These are phyloP conservation scores for Mycena capillaripes DNA, from an alignment of 768 basidiomycete species.

Conservation along the genomic window DNA sequence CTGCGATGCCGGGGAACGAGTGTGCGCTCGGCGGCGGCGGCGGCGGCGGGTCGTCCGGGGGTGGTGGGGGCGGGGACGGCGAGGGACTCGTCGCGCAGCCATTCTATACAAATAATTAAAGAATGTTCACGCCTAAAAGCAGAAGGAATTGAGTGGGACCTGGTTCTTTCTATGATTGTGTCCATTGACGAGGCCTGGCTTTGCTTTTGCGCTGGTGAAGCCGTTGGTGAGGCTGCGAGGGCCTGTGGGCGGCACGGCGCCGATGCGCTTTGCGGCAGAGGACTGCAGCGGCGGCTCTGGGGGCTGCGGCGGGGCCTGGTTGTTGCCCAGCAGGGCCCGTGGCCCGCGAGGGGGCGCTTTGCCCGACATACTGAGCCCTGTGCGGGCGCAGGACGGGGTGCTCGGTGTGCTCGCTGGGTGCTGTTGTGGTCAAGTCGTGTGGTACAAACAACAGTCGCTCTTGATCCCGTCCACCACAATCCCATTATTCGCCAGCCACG, in stretches of 20 bases:
- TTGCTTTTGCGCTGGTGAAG: slow-evolving; percentile 41
- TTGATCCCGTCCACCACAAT: neutral
- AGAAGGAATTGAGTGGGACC: neutral
- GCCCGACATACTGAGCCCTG: slow-evolving; percentile 70
- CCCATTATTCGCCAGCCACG: neutral
- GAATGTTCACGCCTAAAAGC: neutral
- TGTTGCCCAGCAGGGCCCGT: slow-evolving; percentile 72
- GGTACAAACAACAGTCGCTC: slow-evolving; percentile 19
- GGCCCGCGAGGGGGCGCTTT: slow-evolving; percentile 84
- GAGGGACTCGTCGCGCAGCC: slow-evolving; percentile 32
- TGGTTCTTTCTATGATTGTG: slow-evolving; percentile 53
- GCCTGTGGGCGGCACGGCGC: slow-evolving; percentile 73
- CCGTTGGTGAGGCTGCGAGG: slow-evolving; percentile 71
- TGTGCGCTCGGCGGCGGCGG: slow-evolving; percentile 47
- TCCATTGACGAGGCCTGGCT: slow-evolving; percentile 42
- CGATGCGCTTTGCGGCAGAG: slow-evolving; percentile 58
- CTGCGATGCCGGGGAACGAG: slow-evolving; percentile 35
- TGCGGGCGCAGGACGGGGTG: neutral
- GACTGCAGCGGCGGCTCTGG: slow-evolving; percentile 38
- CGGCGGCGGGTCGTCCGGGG: slow-evolving; percentile 44
- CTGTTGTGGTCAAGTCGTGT: slow-evolving; percentile 27
- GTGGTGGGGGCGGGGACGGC: slow-evolving; percentile 42
- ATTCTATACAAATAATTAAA: neutral
- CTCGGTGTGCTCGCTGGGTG: slow-evolving; percentile 2
- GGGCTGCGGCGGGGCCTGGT: slow-evolving; percentile 38